Evolutionary conservation across 139 green algal species (phyloP).

Genomic region (Axilococcus clingmanii): DNA sequence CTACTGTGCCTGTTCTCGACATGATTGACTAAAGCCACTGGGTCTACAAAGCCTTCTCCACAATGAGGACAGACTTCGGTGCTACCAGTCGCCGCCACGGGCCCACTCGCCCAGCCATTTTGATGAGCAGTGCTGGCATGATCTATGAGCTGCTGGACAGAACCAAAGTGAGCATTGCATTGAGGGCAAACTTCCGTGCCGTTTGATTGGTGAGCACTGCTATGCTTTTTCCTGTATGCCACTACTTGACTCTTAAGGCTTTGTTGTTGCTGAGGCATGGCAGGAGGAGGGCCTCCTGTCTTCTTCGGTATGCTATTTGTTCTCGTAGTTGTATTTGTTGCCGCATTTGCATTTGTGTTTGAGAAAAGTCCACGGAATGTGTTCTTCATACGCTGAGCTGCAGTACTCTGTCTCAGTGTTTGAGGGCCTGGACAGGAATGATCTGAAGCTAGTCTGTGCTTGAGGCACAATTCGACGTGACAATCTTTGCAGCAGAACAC

Average conservation of each 20-base stretch:
- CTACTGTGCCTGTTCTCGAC: conserved; percentile 18
- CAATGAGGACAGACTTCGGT: conserved; percentile 34
- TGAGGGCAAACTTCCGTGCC: conserved; percentile 32
- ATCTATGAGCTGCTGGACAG: conserved; percentile 33
- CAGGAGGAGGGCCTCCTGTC: neutral
- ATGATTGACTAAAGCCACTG: conserved; percentile 30
- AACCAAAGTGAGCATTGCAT: conserved; percentile 27
- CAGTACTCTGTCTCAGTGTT: neutral
- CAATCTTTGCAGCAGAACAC: conserved; percentile 21
- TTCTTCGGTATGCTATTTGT: neutral
- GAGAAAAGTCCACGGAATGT: neutral
- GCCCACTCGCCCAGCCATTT: conserved; percentile 16
- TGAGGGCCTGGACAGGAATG: conserved; percentile 39
- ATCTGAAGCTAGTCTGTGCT: conserved; percentile 50
- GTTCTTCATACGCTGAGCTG: neutral
- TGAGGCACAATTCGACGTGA: conserved; percentile 42
- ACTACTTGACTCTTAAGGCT: too few species aligned
- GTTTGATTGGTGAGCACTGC: neutral
- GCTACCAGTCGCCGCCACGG: neutral
- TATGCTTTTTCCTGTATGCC: neutral
- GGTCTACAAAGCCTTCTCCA: conserved; percentile 13
- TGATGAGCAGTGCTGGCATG: conserved; percentile 30
- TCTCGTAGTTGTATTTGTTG: neutral
- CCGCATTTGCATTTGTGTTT: neutral
- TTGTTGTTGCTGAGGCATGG: neutral